Percentiles rank a stretch among this genome's conserved stretches.
Evolutionary conservation across 2,329 filamentous ascomycete genomes (phyloP).

Genomic region (Botrytis deweyae): DNA sequence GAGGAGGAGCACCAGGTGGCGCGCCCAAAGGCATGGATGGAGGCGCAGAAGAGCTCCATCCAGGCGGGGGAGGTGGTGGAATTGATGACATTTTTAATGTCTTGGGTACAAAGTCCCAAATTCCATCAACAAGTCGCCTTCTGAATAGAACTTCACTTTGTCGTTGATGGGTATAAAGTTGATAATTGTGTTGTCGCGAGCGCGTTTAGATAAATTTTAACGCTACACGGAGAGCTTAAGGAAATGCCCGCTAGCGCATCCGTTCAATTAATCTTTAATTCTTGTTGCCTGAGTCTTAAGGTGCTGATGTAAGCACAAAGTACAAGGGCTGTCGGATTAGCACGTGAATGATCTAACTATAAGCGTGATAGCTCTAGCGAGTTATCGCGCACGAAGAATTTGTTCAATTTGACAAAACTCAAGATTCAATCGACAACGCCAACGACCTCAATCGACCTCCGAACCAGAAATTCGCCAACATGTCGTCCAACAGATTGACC

Average conservation of each 20-base stretch:
- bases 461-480: slow-evolving; percentile 43
- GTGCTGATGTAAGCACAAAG: neutral
- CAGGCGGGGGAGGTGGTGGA: slow-evolving; percentile 67
- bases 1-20: slow-evolving; percentile 61
- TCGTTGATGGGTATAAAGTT: slow-evolving; percentile 20
- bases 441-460: slow-evolving; percentile 39
- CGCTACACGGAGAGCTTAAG: slow-evolving; percentile 1
- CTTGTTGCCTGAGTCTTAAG: neutral
- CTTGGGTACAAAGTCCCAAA: slow-evolving; percentile 30
- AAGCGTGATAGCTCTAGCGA: slow-evolving; percentile 21
- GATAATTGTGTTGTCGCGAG: slow-evolving; percentile 13
- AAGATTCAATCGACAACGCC: slow-evolving; percentile 24
- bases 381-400: slow-evolving; percentile 18
- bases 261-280: slow-evolving; percentile 4
- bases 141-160: slow-evolving; percentile 16
- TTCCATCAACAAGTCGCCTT: slow-evolving; percentile 27
- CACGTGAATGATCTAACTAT: slow-evolving; percentile 14
- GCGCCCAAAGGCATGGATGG: slow-evolving; percentile 50
- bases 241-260: slow-evolving; percentile 21
- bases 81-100: slow-evolving; percentile 53
- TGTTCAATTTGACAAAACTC: slow-evolving; percentile 13
- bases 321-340: neutral
- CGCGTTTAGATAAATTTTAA: slow-evolving; percentile 22
- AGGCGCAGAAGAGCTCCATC: slow-evolving; percentile 56
- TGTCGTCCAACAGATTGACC: slow-evolving; percentile 52